Base-by-base conservation (phyloP, 75 land plant genomes). In the Selaginella moellendorffii region DNA sequence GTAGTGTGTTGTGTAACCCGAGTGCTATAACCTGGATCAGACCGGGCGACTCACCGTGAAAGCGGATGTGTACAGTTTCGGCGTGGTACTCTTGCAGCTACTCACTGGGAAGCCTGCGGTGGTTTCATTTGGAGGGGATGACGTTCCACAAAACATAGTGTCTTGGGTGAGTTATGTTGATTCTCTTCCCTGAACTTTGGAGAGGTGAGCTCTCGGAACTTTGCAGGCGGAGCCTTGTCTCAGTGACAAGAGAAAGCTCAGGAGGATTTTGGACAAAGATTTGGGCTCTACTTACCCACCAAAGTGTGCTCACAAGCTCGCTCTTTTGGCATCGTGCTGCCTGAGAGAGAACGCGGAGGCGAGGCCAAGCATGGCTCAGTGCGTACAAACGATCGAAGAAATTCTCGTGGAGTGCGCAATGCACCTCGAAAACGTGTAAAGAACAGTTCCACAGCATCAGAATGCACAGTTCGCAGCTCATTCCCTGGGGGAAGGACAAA, bases 41-140 rank as follows among this genome's bases (percentile, higher is more conserved):
- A 86, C 90, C 29, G 87, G 90, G 54, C 81, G 83, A 62, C 84
- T 86, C 24, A 86, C 88, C 14, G 23, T 86, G 21, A 86, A 84
- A 61, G 84, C 82, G 42, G 90, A 86, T 68, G 90, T 86, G 2
- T 86, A 86, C 76, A 84, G 84, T 63, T 86, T 84, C 76, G 90
- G 90, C 26, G 81, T 86, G 22, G 90, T 86, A 27, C 74, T 84
- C 22, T 79, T 86, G 14, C 88, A 86, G 73, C 84, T 86, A 30
- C 69, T 86, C 66, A 86, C 90, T 19, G 90, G 90, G 2, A 80
- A 82, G 19, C 67, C 75, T 63, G 84, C 90, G 14, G 68, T 84
- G 42, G 90, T n/a, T n/a, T n/a, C n/a, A 86, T 42, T 54, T 86
- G 56, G 76, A 59, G 52, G 86, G 83, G 54, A 82, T 81, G 46